A percentile compares a stretch with the other conserved stretches of the same genome.
Conservation (phyloP, 257 asterid species). For the Rhazya stricta region DNA sequence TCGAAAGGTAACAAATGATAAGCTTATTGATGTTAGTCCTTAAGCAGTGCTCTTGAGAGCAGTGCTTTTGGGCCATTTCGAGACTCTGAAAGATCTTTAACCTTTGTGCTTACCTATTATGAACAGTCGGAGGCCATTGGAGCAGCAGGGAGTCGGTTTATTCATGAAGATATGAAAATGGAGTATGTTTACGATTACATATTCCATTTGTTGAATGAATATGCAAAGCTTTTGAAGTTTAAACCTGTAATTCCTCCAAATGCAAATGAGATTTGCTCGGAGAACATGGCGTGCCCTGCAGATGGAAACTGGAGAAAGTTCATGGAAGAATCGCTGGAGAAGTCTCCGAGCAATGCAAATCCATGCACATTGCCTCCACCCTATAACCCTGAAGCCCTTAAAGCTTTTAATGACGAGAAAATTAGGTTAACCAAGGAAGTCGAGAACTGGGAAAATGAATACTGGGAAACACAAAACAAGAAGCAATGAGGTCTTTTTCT, state of each 20-base stretch:
- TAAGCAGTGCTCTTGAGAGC: too few relatives aligned
- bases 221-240: slow-evolving; percentile 63
- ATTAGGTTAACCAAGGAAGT: slow-evolving; percentile 44
- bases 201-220: slow-evolving; percentile 65
- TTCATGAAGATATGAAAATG: slow-evolving; percentile 70
- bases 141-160: slow-evolving; percentile 62
- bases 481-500: slow-evolving; percentile 14
- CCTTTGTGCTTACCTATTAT: neutral
- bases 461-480: slow-evolving; percentile 43
- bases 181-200: slow-evolving; percentile 73
- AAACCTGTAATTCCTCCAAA: slow-evolving; percentile 49
- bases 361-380: slow-evolving; percentile 82
- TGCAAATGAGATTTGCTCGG: slow-evolving; percentile 64
- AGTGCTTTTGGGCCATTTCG: too few relatives aligned
- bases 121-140: slow-evolving; percentile 70
- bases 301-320: slow-evolving; percentile 49
- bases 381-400: slow-evolving; percentile 39
- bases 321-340: slow-evolving; percentile 74
- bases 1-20: slow-evolving; percentile 60
- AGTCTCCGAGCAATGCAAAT: slow-evolving; percentile 40
- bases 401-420: slow-evolving; percentile 38
- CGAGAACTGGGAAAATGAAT: slow-evolving; percentile 65
- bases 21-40: too few relatives aligned
- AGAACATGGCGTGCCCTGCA: slow-evolving; percentile 53
- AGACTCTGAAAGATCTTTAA: too few relatives aligned